Conservation (phyloP, 768 basidiomycete species). For the Mycena albidolilacea region DNA sequence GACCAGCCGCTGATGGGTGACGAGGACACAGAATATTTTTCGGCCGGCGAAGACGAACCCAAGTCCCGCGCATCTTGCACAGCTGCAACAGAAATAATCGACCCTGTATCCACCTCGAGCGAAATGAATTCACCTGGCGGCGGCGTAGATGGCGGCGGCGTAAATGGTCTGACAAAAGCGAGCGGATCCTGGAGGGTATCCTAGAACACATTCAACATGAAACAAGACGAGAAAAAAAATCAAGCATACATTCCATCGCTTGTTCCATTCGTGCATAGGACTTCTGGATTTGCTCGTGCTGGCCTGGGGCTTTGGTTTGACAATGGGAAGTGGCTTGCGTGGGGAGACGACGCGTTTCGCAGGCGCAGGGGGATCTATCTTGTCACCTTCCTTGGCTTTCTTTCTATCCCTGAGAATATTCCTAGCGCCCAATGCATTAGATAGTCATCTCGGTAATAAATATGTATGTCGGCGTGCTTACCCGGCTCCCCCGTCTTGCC, state of each 20-base stretch:
- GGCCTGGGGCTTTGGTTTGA: conserved; percentile 12
- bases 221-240: background rate
- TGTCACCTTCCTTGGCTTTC: conserved; percentile 43
- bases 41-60: conserved; percentile 31
- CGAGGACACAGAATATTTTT: conserved; percentile 30
- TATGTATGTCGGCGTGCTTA: conserved; percentile 50
- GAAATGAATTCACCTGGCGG: conserved; percentile 15
- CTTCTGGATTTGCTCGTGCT: conserved; percentile 4
- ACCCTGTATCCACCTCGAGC: background rate
- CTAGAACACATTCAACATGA: background rate
- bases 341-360: conserved; percentile 10
- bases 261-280: conserved; percentile 8
- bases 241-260: conserved; percentile 24
- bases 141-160: conserved; percentile 11
- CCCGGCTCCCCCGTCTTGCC: conserved; percentile 72
- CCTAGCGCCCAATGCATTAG: conserved; percentile 42
- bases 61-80: conserved; percentile 35
- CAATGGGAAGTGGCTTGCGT: conserved; percentile 12
- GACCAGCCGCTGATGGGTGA: conserved; percentile 32
- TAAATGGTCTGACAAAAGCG: background rate
- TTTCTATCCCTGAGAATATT: conserved; percentile 65
- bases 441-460: background rate
- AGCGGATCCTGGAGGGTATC: conserved; percentile 2
- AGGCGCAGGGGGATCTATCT: conserved; percentile 12
- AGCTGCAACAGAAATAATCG: background rate